Conservation (phyloP, 176 grass and related monocot genomes). For the Paspalum vaginatum region DNA sequence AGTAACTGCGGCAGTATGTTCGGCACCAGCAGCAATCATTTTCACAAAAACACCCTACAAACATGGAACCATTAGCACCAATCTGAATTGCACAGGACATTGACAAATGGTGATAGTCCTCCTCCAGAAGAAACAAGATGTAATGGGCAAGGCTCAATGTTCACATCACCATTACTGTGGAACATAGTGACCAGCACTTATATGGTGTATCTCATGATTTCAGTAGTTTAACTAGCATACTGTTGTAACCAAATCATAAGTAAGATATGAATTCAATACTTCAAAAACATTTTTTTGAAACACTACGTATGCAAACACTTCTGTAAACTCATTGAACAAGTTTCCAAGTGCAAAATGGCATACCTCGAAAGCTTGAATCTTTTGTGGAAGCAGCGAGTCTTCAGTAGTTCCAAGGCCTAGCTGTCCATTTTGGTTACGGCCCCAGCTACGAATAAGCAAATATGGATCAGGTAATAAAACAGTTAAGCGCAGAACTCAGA, state of each 20-base stretch:
- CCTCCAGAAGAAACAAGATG: conserved; percentile 15
- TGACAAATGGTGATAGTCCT: conserved; percentile 3
- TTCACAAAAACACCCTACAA: conserved; percentile 83
- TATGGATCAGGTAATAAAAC: conserved; percentile 15
- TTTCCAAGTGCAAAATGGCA: neutral
- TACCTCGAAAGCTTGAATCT: conserved; percentile 95
- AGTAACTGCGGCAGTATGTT: conserved; percentile 96
- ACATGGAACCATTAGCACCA: conserved; percentile 40
- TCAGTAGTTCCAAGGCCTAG: conserved; percentile 95
- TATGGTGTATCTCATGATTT: neutral
- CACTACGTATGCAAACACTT: too few species aligned
- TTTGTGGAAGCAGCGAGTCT: conserved; percentile 92
- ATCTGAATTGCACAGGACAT: neutral
- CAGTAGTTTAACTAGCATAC: neutral
- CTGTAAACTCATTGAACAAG: neutral
- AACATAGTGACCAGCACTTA: conserved; percentile 1
- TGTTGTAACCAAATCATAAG: conserved; percentile 3
- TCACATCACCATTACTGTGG: conserved; percentile 22
- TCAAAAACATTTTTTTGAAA: neutral
- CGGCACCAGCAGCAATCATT: conserved; percentile 97
- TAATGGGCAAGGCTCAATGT: conserved; percentile 15
- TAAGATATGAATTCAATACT: neutral
- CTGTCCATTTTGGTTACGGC: conserved; percentile 96
- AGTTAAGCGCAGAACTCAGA: neutral
- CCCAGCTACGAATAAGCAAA: conserved; percentile 63